A percentile compares a stretch with the other conserved stretches of the same genome.
These are phyloP conservation scores for Salix viminalis DNA, from an alignment of 345 rosid genomes.

Conservation along the genomic window DNA sequence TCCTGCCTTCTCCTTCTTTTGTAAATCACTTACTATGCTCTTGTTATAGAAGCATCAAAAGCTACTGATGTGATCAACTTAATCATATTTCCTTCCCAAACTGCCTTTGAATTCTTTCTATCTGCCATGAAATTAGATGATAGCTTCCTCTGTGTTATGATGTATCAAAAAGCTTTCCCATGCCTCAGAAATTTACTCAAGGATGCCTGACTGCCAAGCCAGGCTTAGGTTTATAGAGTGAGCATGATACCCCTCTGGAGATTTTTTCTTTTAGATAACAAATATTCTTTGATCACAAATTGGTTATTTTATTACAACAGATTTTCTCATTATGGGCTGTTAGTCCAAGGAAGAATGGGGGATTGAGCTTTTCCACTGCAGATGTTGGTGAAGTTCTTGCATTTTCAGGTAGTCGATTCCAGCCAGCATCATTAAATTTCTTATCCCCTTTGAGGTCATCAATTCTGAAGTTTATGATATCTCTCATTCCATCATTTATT, in stretches of 20 bases:
- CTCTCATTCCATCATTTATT: not conserved
- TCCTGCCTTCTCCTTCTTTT: too few species aligned
- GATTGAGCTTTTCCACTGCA: slow-evolving; percentile 40
- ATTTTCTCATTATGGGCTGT: slow-evolving; percentile 56
- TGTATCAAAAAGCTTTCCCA: too few species aligned
- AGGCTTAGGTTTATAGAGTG: not conserved
- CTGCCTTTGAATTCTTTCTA: too few species aligned
- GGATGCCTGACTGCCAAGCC: too few species aligned
- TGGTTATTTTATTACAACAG: slow-evolving; percentile 16
- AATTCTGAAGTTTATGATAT: not conserved
- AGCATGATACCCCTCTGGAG: not conserved
- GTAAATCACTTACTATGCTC: too few species aligned
- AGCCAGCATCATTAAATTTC: not conserved
- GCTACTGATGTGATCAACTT: too few species aligned
- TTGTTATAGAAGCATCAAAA: too few species aligned
- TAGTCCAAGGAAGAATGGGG: slow-evolving; percentile 44
- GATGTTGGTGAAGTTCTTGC: slow-evolving; percentile 58
- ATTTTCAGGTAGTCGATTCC: slow-evolving; percentile 35
- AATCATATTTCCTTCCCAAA: too few species aligned
- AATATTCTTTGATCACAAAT: not conserved
- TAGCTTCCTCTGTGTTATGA: too few species aligned
- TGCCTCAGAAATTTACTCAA: too few species aligned
- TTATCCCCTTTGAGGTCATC: not conserved
- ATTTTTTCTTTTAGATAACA: not conserved
- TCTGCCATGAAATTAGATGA: too few species aligned